Percentiles rank a stretch among this genome's conserved stretches.
These are phyloP conservation scores for Termitomyces sp. DNA, from an alignment of 1,284 basidiomycete species.

Conservation along the genomic window DNA sequence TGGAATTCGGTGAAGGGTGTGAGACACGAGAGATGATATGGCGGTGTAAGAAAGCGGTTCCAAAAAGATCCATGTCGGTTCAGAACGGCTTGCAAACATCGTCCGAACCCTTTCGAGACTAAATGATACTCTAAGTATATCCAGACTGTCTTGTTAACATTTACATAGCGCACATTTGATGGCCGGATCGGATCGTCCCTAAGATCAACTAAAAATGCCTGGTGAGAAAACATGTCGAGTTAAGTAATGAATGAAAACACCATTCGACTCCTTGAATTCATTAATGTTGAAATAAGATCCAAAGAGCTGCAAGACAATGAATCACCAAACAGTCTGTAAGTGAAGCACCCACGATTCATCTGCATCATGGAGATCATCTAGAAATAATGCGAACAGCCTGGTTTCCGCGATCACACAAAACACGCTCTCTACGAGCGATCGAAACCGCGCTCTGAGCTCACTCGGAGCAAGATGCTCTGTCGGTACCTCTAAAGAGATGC, in stretches of 20 bases:
- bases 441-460: slow-evolving; percentile 62
- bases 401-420: slow-evolving; percentile 65
- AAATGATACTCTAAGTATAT: slow-evolving; percentile 18
- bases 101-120: slow-evolving; percentile 44
- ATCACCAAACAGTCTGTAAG: not conserved
- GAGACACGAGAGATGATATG: slow-evolving; percentile 52
- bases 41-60: slow-evolving; percentile 54
- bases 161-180: slow-evolving; percentile 30
- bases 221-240: not conserved
- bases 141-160: slow-evolving; percentile 1
- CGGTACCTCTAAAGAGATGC: slow-evolving; percentile 45
- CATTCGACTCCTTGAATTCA: slow-evolving; percentile 61
- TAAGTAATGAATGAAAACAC: slow-evolving; percentile 26
- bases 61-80: slow-evolving; percentile 60
- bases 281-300: slow-evolving; percentile 56
- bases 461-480: slow-evolving; percentile 49
- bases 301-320: slow-evolving; percentile 39
- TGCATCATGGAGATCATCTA: slow-evolving; percentile 70
- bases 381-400: slow-evolving; percentile 58
- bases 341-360: slow-evolving; percentile 52
- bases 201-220: slow-evolving; percentile 49
- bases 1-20: slow-evolving; percentile 53
- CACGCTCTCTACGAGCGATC: slow-evolving; percentile 62
- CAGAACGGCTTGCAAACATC: slow-evolving; percentile 52
- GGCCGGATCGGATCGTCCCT: slow-evolving; percentile 58